Conservation (phyloP, 495 filamentous ascomycete species). For the Endocarpon pusillum region DNA sequence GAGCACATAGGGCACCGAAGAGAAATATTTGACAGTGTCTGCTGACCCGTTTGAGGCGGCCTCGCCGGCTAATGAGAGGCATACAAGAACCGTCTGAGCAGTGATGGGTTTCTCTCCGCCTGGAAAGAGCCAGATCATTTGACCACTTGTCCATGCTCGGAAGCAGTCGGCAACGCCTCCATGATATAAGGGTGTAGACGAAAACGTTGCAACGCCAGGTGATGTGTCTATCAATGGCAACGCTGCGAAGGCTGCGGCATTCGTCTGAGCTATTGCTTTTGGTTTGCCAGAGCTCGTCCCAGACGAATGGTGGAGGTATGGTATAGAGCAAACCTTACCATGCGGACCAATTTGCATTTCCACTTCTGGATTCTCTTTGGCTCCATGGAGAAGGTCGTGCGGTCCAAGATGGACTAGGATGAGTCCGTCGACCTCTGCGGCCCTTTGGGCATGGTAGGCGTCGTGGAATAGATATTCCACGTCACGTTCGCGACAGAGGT, state of each 20-base stretch:
- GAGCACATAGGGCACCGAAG: constrained; percentile 39
- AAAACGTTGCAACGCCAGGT: constrained; percentile 28
- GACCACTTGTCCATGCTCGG: constrained; percentile 31
- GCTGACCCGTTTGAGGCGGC: background rate
- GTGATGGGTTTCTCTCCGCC: constrained; percentile 30
- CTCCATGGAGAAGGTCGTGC: too few species aligned
- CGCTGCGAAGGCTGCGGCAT: constrained; percentile 29
- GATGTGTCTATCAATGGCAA: constrained; percentile 24
- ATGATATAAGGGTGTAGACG: constrained; percentile 44
- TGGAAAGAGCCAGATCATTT: constrained; percentile 39
- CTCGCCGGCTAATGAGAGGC: constrained; percentile 14
- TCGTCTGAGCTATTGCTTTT: constrained; percentile 34
- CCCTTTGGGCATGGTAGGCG: constrained; percentile 9
- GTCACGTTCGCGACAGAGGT: constrained; percentile 25
- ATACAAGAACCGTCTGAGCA: constrained; percentile 23
- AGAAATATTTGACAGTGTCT: constrained; percentile 28
- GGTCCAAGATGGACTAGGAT: too few species aligned
- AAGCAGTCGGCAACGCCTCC: constrained; percentile 42
- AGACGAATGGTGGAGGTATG: constrained; percentile 32
- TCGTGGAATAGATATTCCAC: constrained; percentile 21
- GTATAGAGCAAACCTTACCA: constrained; percentile 9
- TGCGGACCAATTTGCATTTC: constrained; percentile 1
- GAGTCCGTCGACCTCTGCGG: too few species aligned
- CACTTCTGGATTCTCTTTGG: background rate
- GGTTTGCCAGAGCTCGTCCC: constrained; percentile 37